Evolutionary conservation across 805 yeast genomes (phyloP).

Genomic region (Diddensiella santjacobensis): DNA sequence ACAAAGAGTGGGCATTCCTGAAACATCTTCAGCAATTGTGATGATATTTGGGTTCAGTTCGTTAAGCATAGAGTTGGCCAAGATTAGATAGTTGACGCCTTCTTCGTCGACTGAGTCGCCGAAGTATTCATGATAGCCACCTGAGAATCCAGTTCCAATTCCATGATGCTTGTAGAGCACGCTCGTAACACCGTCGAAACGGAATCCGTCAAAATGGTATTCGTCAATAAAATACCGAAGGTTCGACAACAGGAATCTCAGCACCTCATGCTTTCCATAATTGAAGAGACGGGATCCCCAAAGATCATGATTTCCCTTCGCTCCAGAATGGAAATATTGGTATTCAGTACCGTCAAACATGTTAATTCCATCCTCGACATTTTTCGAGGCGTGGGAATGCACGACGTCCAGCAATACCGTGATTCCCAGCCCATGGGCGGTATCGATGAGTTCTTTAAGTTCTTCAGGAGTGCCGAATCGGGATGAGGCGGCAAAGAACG

Average conservation of each 20-base stretch:
- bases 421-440: conserved; percentile 85
- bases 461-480: conserved; percentile 96
- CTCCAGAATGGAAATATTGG: conserved; percentile 92
- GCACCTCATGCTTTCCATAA: conserved; percentile 86
- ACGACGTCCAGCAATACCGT: conserved; percentile 87
- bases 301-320: conserved; percentile 79
- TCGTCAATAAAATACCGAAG: conserved; percentile 79
- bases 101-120: conserved; percentile 80
- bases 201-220: conserved; percentile 87
- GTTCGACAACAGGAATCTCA: conserved; percentile 80
- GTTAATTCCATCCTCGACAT: conserved; percentile 89
- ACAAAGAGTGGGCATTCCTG: conserved; percentile 96
- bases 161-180: conserved; percentile 95
- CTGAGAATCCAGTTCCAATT: conserved; percentile 79
- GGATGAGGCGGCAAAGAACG: conserved; percentile 84
- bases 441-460: conserved; percentile 81
- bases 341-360: conserved; percentile 93
- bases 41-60: conserved; percentile 54
- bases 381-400: conserved; percentile 94
- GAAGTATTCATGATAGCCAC: conserved; percentile 88
- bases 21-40: conserved; percentile 93
- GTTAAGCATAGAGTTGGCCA: conserved; percentile 77
- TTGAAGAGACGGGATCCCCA: conserved; percentile 98
- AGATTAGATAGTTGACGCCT: conserved; percentile 79
- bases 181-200: conserved; percentile 95